A percentile compares a stretch with the other conserved stretches of the same genome.
These are phyloP conservation scores for Pyracantha coccinea DNA, from an alignment of 331 rosid genomes.

Conservation along the genomic window DNA sequence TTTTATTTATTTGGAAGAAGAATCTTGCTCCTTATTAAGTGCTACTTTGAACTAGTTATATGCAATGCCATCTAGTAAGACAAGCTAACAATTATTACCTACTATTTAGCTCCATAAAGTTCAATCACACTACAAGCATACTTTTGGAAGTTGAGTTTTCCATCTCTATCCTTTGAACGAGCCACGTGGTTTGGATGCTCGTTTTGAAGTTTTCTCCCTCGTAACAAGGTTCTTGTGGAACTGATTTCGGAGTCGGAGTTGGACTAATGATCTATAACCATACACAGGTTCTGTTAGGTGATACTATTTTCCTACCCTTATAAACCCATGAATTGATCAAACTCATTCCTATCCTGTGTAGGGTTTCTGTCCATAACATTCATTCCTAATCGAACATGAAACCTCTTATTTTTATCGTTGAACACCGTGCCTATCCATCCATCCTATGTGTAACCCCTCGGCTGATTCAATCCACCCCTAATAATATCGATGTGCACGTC, in stretches of 20 bases:
- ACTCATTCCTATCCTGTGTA: neutral
- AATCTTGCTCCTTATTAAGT: conserved; percentile 26
- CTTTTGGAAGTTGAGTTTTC: neutral
- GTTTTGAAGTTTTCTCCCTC: neutral
- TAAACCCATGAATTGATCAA: neutral
- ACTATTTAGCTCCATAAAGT: neutral
- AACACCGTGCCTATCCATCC: neutral
- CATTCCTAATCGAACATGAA: neutral
- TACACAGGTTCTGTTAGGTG: neutral
- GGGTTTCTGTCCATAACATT: neutral
- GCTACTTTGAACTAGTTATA: conserved; percentile 14
- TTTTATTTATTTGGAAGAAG: conserved; percentile 21
- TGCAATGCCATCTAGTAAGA: conserved; percentile 10
- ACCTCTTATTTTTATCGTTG: neutral
- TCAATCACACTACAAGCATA: neutral
- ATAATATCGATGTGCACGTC: neutral
- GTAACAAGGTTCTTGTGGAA: neutral
- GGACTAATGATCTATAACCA: neutral
- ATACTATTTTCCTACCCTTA: neutral
- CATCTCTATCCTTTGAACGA: neutral
- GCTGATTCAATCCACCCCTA: neutral
- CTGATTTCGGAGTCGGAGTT: neutral
- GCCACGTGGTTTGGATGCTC: neutral
- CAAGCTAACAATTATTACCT: conserved; percentile 15
- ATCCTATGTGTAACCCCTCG: neutral